Evolutionary conservation across 2,329 filamentous ascomycete species (phyloP).

Genomic region (Fusarium sp.): DNA sequence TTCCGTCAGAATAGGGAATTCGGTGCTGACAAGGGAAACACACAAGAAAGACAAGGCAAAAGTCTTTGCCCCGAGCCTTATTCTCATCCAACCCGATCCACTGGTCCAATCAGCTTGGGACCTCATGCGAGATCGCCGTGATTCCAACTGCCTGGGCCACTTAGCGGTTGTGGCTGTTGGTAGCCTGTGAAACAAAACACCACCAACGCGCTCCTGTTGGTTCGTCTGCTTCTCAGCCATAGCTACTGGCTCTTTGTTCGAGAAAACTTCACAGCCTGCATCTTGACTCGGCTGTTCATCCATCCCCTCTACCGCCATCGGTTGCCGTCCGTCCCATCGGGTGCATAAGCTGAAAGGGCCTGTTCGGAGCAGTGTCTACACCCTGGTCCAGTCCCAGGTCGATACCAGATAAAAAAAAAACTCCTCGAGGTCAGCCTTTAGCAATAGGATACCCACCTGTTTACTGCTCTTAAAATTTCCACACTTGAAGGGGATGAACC

Average conservation of each 20-base stretch:
- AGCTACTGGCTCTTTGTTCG: slow-evolving; percentile 5
- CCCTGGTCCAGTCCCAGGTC: slow-evolving; percentile 1
- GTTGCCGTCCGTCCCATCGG: neutral
- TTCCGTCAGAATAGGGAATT: neutral
- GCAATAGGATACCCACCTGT: slow-evolving; percentile 12
- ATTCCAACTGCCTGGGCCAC: neutral
- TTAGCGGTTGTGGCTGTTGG: slow-evolving; percentile 8
- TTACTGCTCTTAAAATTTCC: slow-evolving; percentile 2
- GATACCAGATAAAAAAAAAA: slow-evolving; percentile 8
- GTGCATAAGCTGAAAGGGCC: neutral
- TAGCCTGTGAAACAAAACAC: slow-evolving; percentile 5
- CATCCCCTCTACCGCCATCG: neutral
- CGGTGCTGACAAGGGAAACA: neutral
- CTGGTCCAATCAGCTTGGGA: neutral
- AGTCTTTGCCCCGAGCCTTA: neutral
- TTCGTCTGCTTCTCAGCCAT: slow-evolving; percentile 13
- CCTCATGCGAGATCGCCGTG: slow-evolving; percentile 15
- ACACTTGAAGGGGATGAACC: neutral
- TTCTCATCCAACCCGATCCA: slow-evolving; percentile 2
- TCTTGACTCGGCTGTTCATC: neutral
- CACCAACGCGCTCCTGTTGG: slow-evolving; percentile 18
- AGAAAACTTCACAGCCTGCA: neutral
- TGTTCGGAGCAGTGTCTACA: neutral
- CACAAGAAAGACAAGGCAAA: neutral
- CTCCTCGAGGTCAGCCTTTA: slow-evolving; percentile 26